These are phyloP conservation scores for Candida sanyaensis DNA, from an alignment of 1,139 yeast genomes.

Conservation along the genomic window DNA sequence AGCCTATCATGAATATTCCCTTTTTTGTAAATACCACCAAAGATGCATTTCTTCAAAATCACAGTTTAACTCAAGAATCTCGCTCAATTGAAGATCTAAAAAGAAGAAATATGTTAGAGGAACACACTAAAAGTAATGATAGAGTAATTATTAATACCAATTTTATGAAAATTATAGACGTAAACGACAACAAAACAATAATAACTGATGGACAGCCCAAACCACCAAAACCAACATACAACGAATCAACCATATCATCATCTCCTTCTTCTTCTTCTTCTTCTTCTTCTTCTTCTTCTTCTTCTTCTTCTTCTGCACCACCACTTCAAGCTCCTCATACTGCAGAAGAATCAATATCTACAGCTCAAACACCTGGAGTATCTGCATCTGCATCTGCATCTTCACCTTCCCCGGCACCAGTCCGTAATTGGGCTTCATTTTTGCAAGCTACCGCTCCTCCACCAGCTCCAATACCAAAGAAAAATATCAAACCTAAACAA, in stretches of 20 bases:
- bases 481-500: slow-evolving; percentile 5
- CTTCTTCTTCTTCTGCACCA: not conserved
- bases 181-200: slow-evolving; percentile 18
- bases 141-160: slow-evolving; percentile 16
- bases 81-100: slow-evolving; percentile 7
- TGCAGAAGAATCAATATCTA: not conserved
- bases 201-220: slow-evolving; percentile 9
- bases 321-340: not conserved
- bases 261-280: too few relatives aligned
- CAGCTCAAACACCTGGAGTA: not conserved
- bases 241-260: not conserved
- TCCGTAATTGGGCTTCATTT: slow-evolving; percentile 28
- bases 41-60: slow-evolving; percentile 14
- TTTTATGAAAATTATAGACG: slow-evolving; percentile 18
- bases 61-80: slow-evolving; percentile 5
- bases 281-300: too few relatives aligned
- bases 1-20: slow-evolving; percentile 14
- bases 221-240: not conserved
- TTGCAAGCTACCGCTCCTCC: slow-evolving; percentile 21
- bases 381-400: not conserved
- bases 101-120: slow-evolving; percentile 18
- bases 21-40: slow-evolving; percentile 21
- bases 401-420: slow-evolving; percentile 1
- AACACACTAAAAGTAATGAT: slow-evolving; percentile 13
- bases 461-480: slow-evolving; percentile 13